Evolutionary conservation across 768 basidiomycete genomes (phyloP).

Genomic region (Termitomyces sp.): DNA sequence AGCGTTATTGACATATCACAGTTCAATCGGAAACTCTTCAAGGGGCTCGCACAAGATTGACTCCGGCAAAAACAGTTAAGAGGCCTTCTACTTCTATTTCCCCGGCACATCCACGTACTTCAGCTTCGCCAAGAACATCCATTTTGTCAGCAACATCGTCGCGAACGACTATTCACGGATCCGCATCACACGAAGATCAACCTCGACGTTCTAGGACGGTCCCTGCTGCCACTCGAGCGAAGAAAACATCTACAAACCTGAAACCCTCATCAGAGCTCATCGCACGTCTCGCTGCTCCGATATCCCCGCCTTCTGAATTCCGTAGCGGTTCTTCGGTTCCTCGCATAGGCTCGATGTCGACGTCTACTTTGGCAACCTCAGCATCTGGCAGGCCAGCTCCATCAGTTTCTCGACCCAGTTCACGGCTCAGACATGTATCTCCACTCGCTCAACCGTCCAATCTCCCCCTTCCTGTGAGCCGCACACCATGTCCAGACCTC

Average conservation of each 20-base stretch:
- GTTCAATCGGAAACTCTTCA: slow-evolving; percentile 19
- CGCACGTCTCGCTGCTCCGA: neutral
- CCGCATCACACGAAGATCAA: slow-evolving; percentile 14
- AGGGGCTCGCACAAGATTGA: slow-evolving; percentile 5
- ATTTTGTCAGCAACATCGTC: slow-evolving; percentile 8
- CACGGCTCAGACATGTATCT: slow-evolving; percentile 21
- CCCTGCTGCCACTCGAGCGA: slow-evolving; percentile 17
- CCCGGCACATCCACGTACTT: neutral
- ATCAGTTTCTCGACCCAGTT: slow-evolving; percentile 18
- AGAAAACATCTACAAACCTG: slow-evolving; percentile 12
- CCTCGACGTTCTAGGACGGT: slow-evolving; percentile 23
- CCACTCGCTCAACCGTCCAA: slow-evolving; percentile 15
- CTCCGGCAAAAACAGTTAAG: slow-evolving; percentile 7
- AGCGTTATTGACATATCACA: slow-evolving; percentile 3
- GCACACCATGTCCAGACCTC: slow-evolving; percentile 38
- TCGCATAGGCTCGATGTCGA: slow-evolving; percentile 9
- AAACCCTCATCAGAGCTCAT: neutral
- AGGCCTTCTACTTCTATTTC: slow-evolving; percentile 2
- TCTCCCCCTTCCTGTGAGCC: slow-evolving; percentile 18
- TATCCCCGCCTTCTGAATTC: neutral
- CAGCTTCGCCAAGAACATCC: slow-evolving; percentile 12
- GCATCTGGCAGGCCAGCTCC: slow-evolving; percentile 6
- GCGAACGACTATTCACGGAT: neutral
- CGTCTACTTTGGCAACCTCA: slow-evolving; percentile 8
- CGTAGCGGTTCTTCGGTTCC: slow-evolving; percentile 9